Conservation (phyloP, 2,329 filamentous ascomycete genomes). For the Trichothecium sympodiale region DNA sequence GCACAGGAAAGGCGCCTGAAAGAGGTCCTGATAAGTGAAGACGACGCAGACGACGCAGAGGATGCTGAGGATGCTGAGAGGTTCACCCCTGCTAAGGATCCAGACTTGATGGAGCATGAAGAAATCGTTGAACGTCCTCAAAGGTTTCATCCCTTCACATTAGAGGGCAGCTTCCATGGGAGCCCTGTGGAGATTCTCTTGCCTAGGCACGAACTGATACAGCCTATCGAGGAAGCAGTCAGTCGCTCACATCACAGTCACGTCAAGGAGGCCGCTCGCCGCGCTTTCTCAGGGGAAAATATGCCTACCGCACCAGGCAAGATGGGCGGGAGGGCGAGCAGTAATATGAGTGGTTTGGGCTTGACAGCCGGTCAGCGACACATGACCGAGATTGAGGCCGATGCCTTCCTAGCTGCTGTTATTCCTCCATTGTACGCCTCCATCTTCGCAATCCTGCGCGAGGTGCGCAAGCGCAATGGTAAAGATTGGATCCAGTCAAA, state of each 20-base stretch:
- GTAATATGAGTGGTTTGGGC: slow-evolving; percentile 53
- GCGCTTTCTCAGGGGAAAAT: slow-evolving; percentile 62
- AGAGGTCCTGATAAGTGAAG: slow-evolving; percentile 8
- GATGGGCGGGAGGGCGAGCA: slow-evolving; percentile 42
- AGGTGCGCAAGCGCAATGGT: slow-evolving; percentile 64
- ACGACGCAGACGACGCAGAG: background rate
- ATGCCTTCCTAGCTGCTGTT: slow-evolving; percentile 58
- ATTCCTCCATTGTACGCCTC: slow-evolving; percentile 63
- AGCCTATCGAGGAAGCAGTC: slow-evolving; percentile 60
- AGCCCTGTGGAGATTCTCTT: slow-evolving; percentile 64
- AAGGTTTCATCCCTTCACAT: slow-evolving; percentile 64
- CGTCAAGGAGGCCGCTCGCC: slow-evolving; percentile 59
- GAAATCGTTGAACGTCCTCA: slow-evolving; percentile 20
- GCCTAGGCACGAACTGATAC: slow-evolving; percentile 56
- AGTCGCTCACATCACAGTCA: slow-evolving; percentile 61
- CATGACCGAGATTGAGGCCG: slow-evolving; percentile 67
- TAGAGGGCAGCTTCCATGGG: slow-evolving; percentile 63
- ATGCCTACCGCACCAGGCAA: slow-evolving; percentile 71
- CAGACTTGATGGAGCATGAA: slow-evolving; percentile 19
- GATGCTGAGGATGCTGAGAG: slow-evolving; percentile 22
- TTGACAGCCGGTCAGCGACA: slow-evolving; percentile 51
- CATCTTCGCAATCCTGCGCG: slow-evolving; percentile 55
- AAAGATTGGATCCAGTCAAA: slow-evolving; percentile 57
- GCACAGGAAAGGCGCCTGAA: slow-evolving; percentile 19
- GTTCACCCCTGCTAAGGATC: too few species aligned